Base-by-base conservation (phyloP, 164 flowering plant genomes). In the Paratinospora sagittata region DNA sequence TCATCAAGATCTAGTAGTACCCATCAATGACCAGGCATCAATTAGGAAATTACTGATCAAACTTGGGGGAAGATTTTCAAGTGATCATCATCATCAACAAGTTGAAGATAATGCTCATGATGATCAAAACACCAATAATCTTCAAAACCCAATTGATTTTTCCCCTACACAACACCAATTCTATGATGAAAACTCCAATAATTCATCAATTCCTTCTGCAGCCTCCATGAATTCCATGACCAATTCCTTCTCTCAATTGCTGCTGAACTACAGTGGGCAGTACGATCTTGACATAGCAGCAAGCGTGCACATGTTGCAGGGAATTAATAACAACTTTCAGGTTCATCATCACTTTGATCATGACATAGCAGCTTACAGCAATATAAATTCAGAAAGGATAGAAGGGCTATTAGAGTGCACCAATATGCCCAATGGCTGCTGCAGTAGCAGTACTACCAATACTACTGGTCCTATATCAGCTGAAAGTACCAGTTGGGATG, bases 41-140 rank as follows among this genome's bases (percentile, higher is more conserved):
- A 61, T 87, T 34, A 81, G 78, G 67, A 85, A 82, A 71, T 69
- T 90, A 63, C 71, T 87, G 41, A 76, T 88, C 57, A 85, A 86
- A 70, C 80, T 85, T 16, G 91, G 89, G 45, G 91, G 90, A 62
- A 84, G 80, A 72, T 85, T 85, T 66, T 76, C 84, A 52, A 16
- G 6, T 37, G 5, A 75, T 64, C 63, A 67, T 70, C 72, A 67
- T 66, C 34, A 71, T 45, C 74, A 67, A 34, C 77, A 62, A 24
- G 67, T 63, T 12, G 41, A 61, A 63, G 41, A 55, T 26, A 45
- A 55, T 34, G 23, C 26, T 37, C 24, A 36, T 16, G 2, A 9
- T 43, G 49, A 43, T 43, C 49, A 3, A 11, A 43, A 43, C 49
- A 43, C 13, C 6, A 8, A 62, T 30, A 55, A 68, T 67, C 58